Evolutionary conservation across 208 protist species (phyloP), one percentile per base, ranked within the genome.

Genomic region (Acanthamoeba sp.): DNA sequence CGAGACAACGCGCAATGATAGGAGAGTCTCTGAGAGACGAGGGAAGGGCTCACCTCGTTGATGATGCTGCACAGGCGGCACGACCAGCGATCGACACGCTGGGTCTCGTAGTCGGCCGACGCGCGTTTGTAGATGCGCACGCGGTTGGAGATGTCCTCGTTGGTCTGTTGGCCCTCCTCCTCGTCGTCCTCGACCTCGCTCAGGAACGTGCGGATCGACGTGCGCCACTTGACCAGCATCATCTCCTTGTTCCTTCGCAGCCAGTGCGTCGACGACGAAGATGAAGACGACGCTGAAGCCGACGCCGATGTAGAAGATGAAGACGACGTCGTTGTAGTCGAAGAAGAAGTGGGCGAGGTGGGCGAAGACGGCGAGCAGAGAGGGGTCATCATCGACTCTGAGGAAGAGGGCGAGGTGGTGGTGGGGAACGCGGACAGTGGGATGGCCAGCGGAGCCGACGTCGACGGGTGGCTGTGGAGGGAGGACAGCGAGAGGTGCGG

Each of bases 71-170:
- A 78, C 38, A 78, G n/a, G 29, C 69, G 69, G 14, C 69, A 78
- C 7, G 69, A 78, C 69, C 69, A 78, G 69, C 69, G 69, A 20
- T 78, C 69, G 69, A 78, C 69, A 5, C 69, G 69, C 69, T 78
- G 29, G 34, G 69, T 20, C 38, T 78, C 69, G 69, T 78, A 78
- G 69, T 78, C 69, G 69, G 69, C 69, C 29, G 69, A 78, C 16
- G 69, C 69, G 69, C 69, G 69, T 22, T 78, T 78, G 38, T 78
- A 78, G 36, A 78, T 38, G 69, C 69, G 69, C 16, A 78, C 69
- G 69, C 69, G 69, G 10, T 40, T 27, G 69, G 69, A 78, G 69
- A 78, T 78, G 38, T 38, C 69, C 34, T 78, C 69, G 34, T 78
- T 38, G 36, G 34, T 78, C 69, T 78, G 69, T 29, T 73, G 10